Evolutionary conservation across 345 rosid species (phyloP).

Genomic region (Gossypium turneri): DNA sequence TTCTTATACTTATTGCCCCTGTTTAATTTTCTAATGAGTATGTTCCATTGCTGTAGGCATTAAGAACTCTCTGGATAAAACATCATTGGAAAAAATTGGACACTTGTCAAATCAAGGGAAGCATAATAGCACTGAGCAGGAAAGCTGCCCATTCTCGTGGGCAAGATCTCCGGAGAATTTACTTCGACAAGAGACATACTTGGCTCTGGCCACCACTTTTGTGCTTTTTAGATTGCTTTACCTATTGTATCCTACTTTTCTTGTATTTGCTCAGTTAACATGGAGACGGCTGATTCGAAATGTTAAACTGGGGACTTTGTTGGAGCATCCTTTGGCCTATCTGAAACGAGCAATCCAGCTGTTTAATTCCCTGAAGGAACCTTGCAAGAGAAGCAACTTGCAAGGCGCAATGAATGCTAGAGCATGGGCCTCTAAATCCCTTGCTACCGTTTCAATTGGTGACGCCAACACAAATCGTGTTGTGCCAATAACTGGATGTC

Average conservation of each 20-base stretch:
- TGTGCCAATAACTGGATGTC: constrained; percentile 27
- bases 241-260: constrained; percentile 49
- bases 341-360: constrained; percentile 50
- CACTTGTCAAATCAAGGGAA: constrained; percentile 43
- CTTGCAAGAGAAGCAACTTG: constrained; percentile 78
- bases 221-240: constrained; percentile 62
- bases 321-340: constrained; percentile 60
- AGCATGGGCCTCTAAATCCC: constrained; percentile 93
- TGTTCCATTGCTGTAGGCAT: constrained; percentile 37
- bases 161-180: constrained; percentile 89
- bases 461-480: constrained; percentile 72
- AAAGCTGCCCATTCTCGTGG: constrained; percentile 92
- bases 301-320: constrained; percentile 45
- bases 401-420: constrained; percentile 90
- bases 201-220: constrained; percentile 67
- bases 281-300: constrained; percentile 49
- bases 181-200: constrained; percentile 73
- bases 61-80: constrained; percentile 37
- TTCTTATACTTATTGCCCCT: neutral
- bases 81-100: constrained; percentile 34
- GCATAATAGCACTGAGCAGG: constrained; percentile 45
- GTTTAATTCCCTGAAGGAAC: constrained; percentile 54
- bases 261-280: constrained; percentile 31
- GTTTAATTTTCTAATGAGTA: constrained; percentile 11
- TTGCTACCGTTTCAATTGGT: constrained; percentile 84